Evolutionary conservation across 495 filamentous ascomycete genomes (phyloP), one percentile per base, ranked within the genome.

Genomic region (Lasiosphaeria miniovina): DNA sequence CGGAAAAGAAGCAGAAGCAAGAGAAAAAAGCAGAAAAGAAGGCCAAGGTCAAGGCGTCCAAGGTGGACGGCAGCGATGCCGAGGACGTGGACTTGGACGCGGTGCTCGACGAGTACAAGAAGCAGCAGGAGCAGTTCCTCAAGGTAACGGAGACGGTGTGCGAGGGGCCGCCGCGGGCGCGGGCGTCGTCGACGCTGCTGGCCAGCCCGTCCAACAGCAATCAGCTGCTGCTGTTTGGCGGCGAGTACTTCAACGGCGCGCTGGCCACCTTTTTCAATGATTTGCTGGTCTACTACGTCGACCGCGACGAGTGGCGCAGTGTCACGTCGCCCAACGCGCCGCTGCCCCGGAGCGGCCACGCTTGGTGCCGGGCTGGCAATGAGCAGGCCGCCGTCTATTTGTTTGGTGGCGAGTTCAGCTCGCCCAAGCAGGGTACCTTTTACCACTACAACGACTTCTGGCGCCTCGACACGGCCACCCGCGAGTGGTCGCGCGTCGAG

Each of bases 361-460:
- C 91, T 24, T 96, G 92, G 88, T 91, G 87, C 63, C 84, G 93
- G 60, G 91, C 88, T 50, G 91, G 89, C 14, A 94, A 95, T 71
- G 83, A 86, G 36, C 76, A 74, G 56, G 86, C 87, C n/a, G 88
- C 88, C 31, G 80, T 97, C 46, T 98, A 93, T 73, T 73, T 98
- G 14, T 98, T 97, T 65, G 94, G 94, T 65, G 94, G 93, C 65
- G 78, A 84, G 61, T 83, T 84, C 61, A 74, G 70, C 58, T 75
- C 69, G 50, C 94, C 94, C 1, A 98, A 97, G 67, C 94, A 98
- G 71, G 94, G 94, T 4, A 98, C 93, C 2, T 98, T 98, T 70
- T 97, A 98, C 69, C 94, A 98, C 66, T 98, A 98, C 76, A 96
- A 96, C 71, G 94, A 97, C 69, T 97, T 98, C 70, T 98, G 94